Conservation (phyloP, 768 basidiomycete genomes). For the Galerina marginata region DNA sequence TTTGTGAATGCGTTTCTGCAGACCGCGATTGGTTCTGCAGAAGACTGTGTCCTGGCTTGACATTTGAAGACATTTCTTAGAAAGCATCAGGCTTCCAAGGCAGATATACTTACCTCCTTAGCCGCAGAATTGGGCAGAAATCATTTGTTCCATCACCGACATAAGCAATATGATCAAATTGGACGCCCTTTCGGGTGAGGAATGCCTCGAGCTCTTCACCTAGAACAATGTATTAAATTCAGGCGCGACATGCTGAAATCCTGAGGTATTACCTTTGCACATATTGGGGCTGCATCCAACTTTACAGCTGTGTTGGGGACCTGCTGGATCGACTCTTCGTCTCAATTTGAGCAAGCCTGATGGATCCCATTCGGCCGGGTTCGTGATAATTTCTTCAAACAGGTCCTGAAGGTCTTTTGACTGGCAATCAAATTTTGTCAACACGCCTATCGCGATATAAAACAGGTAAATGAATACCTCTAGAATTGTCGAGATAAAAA, state of each 20-base stretch:
- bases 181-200: constrained; percentile 60
- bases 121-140: constrained; percentile 88
- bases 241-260: not conserved
- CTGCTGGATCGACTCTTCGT: constrained; percentile 75
- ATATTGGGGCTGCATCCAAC: constrained; percentile 95
- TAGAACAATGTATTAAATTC: constrained; percentile 31
- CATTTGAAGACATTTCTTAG: not conserved
- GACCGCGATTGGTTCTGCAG: constrained; percentile 78
- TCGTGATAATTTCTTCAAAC: constrained; percentile 89
- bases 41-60: constrained; percentile 81
- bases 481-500: constrained; percentile 91
- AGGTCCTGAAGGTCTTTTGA: constrained; percentile 73
- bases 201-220: constrained; percentile 94
- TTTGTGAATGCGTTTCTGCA: constrained; percentile 76
- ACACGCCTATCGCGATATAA: not conserved
- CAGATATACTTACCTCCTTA: constrained; percentile 62
- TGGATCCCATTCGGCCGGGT: constrained; percentile 84
- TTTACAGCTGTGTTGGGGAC: constrained; percentile 80
- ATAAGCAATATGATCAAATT: constrained; percentile 83
- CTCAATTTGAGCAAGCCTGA: constrained; percentile 76
- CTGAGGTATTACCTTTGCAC: constrained; percentile 82
- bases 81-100: not conserved
- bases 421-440: constrained; percentile 39
- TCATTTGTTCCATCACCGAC: constrained; percentile 96
- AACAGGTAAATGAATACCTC: constrained; percentile 46